Evolutionary conservation across 176 grass and related monocot genomes (phyloP).

Genomic region (Avena sativa): DNA sequence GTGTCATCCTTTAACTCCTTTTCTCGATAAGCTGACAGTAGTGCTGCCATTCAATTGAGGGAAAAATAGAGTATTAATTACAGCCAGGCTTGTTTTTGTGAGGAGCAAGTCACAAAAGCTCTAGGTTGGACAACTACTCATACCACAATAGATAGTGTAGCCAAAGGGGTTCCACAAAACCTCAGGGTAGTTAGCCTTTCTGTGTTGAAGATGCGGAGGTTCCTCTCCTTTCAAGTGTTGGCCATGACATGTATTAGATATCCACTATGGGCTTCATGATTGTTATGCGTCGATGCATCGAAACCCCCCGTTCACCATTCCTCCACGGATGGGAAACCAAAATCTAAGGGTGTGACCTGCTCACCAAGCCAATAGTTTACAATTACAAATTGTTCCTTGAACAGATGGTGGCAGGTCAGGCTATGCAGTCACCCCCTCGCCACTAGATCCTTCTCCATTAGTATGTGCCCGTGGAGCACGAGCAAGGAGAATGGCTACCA

Average conservation of each 20-base stretch:
- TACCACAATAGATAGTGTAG: background rate
- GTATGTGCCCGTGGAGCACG: background rate
- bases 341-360: no score
- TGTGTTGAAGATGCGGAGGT: background rate
- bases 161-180: background rate
- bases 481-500: background rate
- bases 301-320: no score
- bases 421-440: no score
- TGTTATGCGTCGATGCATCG: no score
- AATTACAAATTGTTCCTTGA: no score
- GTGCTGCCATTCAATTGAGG: background rate
- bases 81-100: background rate
- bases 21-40: background rate
- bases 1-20: background rate
- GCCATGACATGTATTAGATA: background rate
- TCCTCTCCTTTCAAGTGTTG: background rate
- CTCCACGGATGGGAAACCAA: no score
- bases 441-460: background rate
- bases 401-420: no score
- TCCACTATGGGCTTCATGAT: background rate
- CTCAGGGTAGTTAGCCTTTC: background rate
- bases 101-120: conserved; percentile 7
- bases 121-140: background rate
- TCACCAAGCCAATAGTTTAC: no score
- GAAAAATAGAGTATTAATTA: conserved; percentile 1